Percentiles rank a stretch among this genome's conserved stretches.
phyloP scores from a whole-genome alignment of 2,329 filamentous ascomycete species.

The Paraphoma sp. region DNA sequence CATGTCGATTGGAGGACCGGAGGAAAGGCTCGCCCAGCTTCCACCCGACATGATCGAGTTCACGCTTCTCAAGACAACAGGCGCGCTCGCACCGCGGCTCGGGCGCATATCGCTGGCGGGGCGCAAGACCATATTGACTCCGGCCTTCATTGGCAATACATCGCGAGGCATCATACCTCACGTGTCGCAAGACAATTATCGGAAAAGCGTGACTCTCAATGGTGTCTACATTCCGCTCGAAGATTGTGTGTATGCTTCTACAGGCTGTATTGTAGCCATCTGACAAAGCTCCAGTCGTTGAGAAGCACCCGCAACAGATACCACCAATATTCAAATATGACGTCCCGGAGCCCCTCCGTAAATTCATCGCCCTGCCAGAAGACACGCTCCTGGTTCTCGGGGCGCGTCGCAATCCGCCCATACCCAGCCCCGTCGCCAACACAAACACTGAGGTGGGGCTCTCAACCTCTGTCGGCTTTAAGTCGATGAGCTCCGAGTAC shows the following conservation, averaged over 20 bases:
- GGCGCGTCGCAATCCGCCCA: conserved; percentile 77
- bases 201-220: conserved; percentile 67
- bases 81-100: conserved; percentile 64
- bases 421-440: conserved; percentile 72
- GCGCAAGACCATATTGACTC: conserved; percentile 76
- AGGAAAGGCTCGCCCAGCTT: conserved; percentile 28
- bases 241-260: conserved; percentile 73
- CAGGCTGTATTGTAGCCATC: conserved; percentile 24
- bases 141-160: conserved; percentile 78
- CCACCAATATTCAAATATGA: conserved; percentile 62
- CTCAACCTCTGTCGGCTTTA: conserved; percentile 87
- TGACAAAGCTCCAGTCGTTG: conserved; percentile 64
- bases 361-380: conserved; percentile 76
- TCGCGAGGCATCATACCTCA: conserved; percentile 89
- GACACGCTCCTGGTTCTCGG: conserved; percentile 74
- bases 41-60: conserved; percentile 54
- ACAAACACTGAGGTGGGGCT: conserved; percentile 75
- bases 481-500: conserved; percentile 69
- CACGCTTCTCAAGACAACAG: conserved; percentile 49
- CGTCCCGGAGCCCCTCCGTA: conserved; percentile 65
- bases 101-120: conserved; percentile 69
- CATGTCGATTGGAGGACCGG: conserved; percentile 15
- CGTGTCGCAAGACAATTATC: conserved; percentile 82
- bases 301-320: conserved; percentile 59
- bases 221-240: conserved; percentile 85